Base-by-base conservation (phyloP, 805 yeast species). In the Lipomyces mesembrius region DNA sequence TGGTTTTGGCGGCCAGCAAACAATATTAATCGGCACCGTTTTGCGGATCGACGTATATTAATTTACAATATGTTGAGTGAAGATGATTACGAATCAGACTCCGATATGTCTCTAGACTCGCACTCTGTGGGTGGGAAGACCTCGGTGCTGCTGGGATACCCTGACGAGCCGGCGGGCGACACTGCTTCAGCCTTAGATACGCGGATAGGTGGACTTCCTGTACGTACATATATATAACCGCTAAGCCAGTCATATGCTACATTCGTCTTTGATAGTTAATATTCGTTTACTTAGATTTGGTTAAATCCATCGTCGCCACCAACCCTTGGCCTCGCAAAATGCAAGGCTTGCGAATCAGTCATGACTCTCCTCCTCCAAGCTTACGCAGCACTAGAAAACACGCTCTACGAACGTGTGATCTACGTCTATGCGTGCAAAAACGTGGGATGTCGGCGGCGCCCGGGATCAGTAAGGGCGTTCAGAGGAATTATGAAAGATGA, bases 281-380 rank as follows among this genome's bases (percentile, higher is more conserved):
- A 22, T 43, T 43, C 11, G 20, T 43, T 43, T 7, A 14, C 35
- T 8, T 46, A 73, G 75, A 74, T 86, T 7, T 89, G 97, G 96
- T 76, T 91, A 43, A 84, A 88, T 69, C 82, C 83, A 2, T 79
- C 81, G 0, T 86, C 91, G 0, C 76, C 79, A 2, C 95, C 97
- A 0, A 79, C 79, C 0, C 25, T 67, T 0, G 83, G 83, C 2
- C 76, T 85, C 22, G 74, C 88, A 7, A 75, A 78, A 46, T 95
- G 99, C 79, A 85, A 83, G 59, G 84, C 83, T 62, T 95, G 99
- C 79, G 78, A 78, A 0, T 76, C 80, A 9, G 78, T 81, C 17
- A 83, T 92, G 88, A 85, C 89, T 14, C 78, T 94, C 57, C 79
- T 93, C 37, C 77, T 88, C 0, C 98, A 95, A 76, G 89, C 94